phyloP scores from a whole-genome alignment of 768 basidiomycete genomes.

The Leccinum boreale region DNA sequence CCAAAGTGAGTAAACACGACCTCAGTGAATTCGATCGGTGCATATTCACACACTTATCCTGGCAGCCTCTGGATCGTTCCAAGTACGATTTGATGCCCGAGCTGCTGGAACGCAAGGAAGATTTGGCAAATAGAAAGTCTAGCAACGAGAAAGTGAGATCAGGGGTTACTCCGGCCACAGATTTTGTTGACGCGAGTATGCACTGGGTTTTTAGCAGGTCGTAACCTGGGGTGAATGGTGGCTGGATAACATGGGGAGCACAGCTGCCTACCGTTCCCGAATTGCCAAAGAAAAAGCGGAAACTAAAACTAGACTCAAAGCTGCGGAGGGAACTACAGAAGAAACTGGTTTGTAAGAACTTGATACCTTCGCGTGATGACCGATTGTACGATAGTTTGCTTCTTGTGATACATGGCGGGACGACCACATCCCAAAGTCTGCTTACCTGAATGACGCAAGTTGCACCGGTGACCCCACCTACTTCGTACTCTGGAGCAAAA shows the following conservation, averaged over 20 bases:
- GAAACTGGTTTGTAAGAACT: background rate
- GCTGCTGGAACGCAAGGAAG: background rate
- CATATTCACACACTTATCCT: background rate
- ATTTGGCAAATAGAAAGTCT: background rate
- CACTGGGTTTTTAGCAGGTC: background rate
- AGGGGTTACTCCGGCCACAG: background rate
- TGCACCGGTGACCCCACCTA: too few species aligned
- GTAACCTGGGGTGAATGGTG: constrained; percentile 9
- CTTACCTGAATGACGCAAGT: too few species aligned
- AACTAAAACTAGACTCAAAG: background rate
- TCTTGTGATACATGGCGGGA: too few species aligned
- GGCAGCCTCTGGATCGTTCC: constrained; percentile 12
- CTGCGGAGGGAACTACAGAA: background rate
- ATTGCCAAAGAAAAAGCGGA: constrained; percentile 13
- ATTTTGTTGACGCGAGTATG: background rate
- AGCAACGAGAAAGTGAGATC: background rate
- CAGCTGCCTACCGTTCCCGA: constrained; percentile 11
- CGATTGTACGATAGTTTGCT: too few species aligned
- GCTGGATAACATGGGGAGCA: constrained; percentile 14
- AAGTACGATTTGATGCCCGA: background rate
- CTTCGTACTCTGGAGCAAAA: too few species aligned
- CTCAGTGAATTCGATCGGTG: background rate
- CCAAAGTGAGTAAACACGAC: background rate
- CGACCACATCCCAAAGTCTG: too few species aligned
- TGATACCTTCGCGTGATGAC: too few species aligned